phyloP scores from a whole-genome alignment of 192 early-diverging fungal genomes.

The Geranomyces variabilis region DNA sequence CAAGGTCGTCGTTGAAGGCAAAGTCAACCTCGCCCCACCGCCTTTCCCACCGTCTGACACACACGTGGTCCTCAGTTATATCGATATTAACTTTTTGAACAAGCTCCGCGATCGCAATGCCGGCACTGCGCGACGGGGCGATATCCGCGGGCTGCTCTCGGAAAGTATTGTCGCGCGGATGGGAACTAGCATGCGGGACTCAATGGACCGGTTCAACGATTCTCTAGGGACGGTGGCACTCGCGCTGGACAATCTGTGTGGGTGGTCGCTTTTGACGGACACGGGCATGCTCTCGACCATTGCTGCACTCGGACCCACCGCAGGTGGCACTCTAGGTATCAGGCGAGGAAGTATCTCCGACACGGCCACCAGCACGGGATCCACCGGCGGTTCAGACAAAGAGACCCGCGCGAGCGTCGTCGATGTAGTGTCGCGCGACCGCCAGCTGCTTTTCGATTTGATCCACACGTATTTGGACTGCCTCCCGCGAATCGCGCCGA shows the following conservation, averaged over 20 bases:
- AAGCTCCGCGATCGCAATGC: conserved; percentile 19
- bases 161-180: conserved; percentile 60
- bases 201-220: conserved; percentile 69
- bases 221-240: conserved; percentile 62
- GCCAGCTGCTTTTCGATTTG: conserved; percentile 48
- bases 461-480: conserved; percentile 71
- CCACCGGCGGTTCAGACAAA: not conserved
- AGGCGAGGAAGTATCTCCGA: conserved; percentile 29
- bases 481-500: conserved; percentile 72
- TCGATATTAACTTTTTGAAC: conserved; percentile 31
- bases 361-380: conserved; percentile 11
- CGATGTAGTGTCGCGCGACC: conserved; percentile 23
- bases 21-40: conserved; percentile 49
- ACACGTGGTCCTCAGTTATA: not conserved
- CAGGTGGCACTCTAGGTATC: conserved; percentile 12
- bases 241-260: conserved; percentile 61
- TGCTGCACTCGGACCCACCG: conserved; percentile 18
- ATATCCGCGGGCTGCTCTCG: conserved; percentile 44
- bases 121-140: not conserved
- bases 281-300: conserved; percentile 22
- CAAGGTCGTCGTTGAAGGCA: conserved; percentile 58
- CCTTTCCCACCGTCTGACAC: conserved; percentile 47
- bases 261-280: conserved; percentile 36
- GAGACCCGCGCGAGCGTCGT: conserved; percentile 3
- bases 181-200: conserved; percentile 67